Evolutionary conservation across 495 filamentous ascomycete species (phyloP), one percentile per base, ranked within the genome.

Genomic region (Penicillium herquei): DNA sequence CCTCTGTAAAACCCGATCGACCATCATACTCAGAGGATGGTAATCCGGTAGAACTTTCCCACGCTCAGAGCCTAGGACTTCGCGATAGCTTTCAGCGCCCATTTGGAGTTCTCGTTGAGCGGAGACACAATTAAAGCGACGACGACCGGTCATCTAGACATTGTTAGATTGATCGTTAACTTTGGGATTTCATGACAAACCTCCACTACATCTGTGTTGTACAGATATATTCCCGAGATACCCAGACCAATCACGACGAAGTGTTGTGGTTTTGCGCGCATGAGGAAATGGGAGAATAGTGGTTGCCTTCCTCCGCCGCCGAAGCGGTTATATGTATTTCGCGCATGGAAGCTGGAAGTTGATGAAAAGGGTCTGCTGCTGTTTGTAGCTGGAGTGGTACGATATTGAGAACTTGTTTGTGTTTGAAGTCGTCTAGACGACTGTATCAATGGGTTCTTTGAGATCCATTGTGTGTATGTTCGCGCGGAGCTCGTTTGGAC

Each of bases 121-220:
- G 33, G 80, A 81, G 37, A 92, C 74, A 56, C 86, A 84, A 63
- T 93, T 96, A 77, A 98, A 97, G 39, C 92, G 84, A 48, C 80
- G 81, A 16, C 93, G 85, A 3, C 89, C 87, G 7, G 86, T 87
- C 39, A 91, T 70, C 70, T 75, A 14, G 6, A 13, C 3, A 11
- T 6, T 41, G 18, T 51, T 16, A 40, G 49, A 51, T 3, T 0
- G 7, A 6, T 21, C 33, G 16, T 7, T 35, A 14, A 5, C 11
- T 9, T n/a, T 47, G 45, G n/a, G 30, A 47, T 63, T 40, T 63
- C 21, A 26, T 26, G 21, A 26, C 21, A 4, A 26, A 81, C 86
- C 42, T 91, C 91, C 12, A 96, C 92, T 8, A 78, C 82, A 59
- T 98, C 90, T 10, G 88, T 72, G 61, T 96, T 87, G 63, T 75